Evolutionary conservation across 768 basidiomycete genomes (phyloP), one percentile per base, ranked within the genome.

Genomic region (Lactifluus volemus): DNA sequence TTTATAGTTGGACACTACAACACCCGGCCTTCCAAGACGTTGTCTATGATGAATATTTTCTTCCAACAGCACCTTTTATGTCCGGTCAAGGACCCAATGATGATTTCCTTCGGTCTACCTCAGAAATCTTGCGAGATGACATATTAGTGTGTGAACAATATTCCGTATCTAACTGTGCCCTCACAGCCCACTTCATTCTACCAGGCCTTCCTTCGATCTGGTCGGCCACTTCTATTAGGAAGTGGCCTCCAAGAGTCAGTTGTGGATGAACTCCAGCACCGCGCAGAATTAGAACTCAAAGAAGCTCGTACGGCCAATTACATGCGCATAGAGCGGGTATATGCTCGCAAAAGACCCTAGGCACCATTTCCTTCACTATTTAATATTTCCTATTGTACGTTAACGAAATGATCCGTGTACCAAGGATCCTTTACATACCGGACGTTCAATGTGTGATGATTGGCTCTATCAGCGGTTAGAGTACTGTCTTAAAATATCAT

Each of bases 221-320:
- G 81, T 17, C 77, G 86, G n/a, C 84, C 86, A 21, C 73, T 90
- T 45, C 77, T 91, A 3, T 77, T 90, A 5, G 80, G 83, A 12
- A 79, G 75, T 66, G 89, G 86, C 4, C 67, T 89, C 32, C 70
- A 82, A 3, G 78, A 79, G 67, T 70, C 73, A 8, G 68, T 83
- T 15, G 77, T 89, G 21, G 73, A 83, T 59, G 73, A 79, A 36
- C 70, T 90, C 17, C 78, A 88, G 69, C 56, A 58, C 5, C 78
- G 81, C 25, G 79, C 83, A 12, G 69, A 68, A n/a, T 48, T 67
- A 38, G 89, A 90, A 66, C 68, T 88, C 44, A 69, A 73, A 14
- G 78, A 79, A 15, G 77, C 79, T 5, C 65, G 71, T 17, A 72
- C 73, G 10, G 77, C 77, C 4, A 72, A 80, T 57, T 86, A 79